phyloP scores from a whole-genome alignment of 2,329 filamentous ascomycete species.

The Emmonsiellopsis sp. region DNA sequence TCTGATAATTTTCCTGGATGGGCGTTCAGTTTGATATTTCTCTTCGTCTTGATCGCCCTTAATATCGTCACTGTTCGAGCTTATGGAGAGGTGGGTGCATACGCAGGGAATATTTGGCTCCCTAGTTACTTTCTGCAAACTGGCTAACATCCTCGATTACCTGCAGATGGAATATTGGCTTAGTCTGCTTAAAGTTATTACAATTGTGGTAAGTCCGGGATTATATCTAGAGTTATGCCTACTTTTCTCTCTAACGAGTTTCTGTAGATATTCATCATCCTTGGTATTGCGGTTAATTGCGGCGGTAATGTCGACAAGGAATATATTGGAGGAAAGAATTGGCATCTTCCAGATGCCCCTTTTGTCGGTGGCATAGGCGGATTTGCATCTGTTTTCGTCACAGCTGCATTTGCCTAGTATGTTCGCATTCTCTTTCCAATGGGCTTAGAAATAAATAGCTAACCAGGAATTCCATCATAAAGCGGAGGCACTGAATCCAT shows the following conservation, averaged over 20 bases:
- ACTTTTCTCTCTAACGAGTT: background rate
- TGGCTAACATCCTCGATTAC: constrained; percentile 1
- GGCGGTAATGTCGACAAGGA: constrained; percentile 46
- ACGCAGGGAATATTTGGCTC: background rate
- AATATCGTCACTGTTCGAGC: constrained; percentile 46
- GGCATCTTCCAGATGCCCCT: constrained; percentile 51
- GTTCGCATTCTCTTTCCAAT: background rate
- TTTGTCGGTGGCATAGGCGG: constrained; percentile 58
- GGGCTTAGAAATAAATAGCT: background rate
- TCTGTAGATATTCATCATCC: constrained; percentile 50
- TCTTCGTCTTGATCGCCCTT: constrained; percentile 44
- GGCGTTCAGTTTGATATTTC: constrained; percentile 55
- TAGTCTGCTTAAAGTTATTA: constrained; percentile 33
- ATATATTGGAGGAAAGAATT: constrained; percentile 53
- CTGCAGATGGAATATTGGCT: constrained; percentile 32
- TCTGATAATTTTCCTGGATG: constrained; percentile 54
- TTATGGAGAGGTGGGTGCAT: constrained; percentile 42
- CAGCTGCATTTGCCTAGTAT: constrained; percentile 52
- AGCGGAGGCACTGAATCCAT: constrained; percentile 55
- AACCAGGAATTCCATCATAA: constrained; percentile 9
- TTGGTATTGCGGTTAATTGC: constrained; percentile 52
- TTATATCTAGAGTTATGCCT: constrained; percentile 12
- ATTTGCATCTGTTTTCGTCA: constrained; percentile 57
- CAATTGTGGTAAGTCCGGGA: constrained; percentile 27
- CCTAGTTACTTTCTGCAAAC: background rate